A percentile compares a stretch with the other conserved stretches of the same genome.
phyloP scores from a whole-genome alignment of 345 rosid genomes.

The Eucalyptus urophylla region DNA sequence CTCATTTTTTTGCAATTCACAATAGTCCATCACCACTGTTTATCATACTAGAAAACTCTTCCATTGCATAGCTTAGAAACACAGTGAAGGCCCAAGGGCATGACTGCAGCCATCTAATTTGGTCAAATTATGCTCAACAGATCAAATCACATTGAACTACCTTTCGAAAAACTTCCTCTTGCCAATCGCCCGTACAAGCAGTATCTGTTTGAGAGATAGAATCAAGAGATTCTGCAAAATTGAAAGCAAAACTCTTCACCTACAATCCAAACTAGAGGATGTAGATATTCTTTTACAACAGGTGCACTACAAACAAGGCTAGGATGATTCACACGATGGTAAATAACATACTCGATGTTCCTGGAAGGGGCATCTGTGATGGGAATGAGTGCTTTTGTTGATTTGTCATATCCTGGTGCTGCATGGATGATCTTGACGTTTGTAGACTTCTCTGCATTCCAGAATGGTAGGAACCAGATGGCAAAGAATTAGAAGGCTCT shows the following conservation, averaged over 20 bases:
- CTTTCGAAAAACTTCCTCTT: neutral
- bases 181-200: neutral
- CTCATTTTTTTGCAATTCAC: neutral
- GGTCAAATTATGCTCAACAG: neutral
- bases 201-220: neutral
- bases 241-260: neutral
- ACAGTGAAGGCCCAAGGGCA: neutral
- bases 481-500: neutral
- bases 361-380: neutral
- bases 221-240: neutral
- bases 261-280: neutral
- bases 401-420: neutral
- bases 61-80: neutral
- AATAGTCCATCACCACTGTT: neutral
- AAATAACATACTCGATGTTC: neutral
- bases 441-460: neutral
- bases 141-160: neutral
- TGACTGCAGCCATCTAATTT: neutral
- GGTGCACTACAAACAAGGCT: neutral
- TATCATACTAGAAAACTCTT: neutral
- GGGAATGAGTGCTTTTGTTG: neutral
- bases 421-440: neutral
- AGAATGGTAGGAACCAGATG: neutral
- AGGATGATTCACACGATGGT: neutral
- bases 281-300: neutral